These are phyloP conservation scores for Pythium phragmitis DNA, from an alignment of 352 stramenopile species.

Conservation along the genomic window DNA sequence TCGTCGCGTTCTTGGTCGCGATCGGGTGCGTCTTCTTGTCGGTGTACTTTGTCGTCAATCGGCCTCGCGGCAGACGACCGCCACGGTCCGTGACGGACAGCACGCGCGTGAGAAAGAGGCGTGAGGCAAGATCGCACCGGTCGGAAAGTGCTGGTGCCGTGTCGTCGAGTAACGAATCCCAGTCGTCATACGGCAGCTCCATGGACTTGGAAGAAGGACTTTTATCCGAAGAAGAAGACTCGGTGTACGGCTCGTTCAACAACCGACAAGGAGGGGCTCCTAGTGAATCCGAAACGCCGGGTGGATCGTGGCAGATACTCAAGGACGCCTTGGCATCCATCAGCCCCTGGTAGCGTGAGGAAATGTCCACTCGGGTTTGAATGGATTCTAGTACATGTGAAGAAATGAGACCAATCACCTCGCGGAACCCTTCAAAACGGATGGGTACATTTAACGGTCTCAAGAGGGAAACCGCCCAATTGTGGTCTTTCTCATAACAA, in stretches of 20 bases:
- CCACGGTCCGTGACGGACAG: background rate
- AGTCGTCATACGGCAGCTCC: conserved; percentile 21
- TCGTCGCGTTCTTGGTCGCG: conserved; percentile 80
- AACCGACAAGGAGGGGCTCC: background rate
- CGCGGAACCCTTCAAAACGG: conserved; percentile 16
- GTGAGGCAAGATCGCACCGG: conserved; percentile 5
- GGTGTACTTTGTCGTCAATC: conserved; percentile 87
- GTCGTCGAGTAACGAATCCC: conserved; percentile 16
- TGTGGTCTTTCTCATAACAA: conserved; percentile 42
- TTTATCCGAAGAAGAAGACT: conserved; percentile 64
- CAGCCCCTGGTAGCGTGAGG: conserved; percentile 60
- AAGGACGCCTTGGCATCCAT: conserved; percentile 64
- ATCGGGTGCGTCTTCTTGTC: conserved; percentile 84
- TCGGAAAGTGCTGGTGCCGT: conserved; percentile 10
- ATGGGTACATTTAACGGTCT: conserved; percentile 24
- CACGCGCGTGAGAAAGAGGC: conserved; percentile 5
- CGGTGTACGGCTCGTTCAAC: conserved; percentile 65
- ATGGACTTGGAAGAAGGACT: conserved; percentile 74
- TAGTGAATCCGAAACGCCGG: conserved; percentile 16
- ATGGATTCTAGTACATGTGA: too few relatives aligned
- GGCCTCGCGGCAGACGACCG: conserved; percentile 42
- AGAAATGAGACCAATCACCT: conserved; percentile 21
- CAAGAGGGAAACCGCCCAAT: background rate
- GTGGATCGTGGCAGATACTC: conserved; percentile 43
- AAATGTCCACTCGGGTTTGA: too few relatives aligned